A percentile compares a stretch with the other conserved stretches of the same genome.
phyloP scores from a whole-genome alignment of 352 stramenopile species.

The Phytophthora palmivora region DNA sequence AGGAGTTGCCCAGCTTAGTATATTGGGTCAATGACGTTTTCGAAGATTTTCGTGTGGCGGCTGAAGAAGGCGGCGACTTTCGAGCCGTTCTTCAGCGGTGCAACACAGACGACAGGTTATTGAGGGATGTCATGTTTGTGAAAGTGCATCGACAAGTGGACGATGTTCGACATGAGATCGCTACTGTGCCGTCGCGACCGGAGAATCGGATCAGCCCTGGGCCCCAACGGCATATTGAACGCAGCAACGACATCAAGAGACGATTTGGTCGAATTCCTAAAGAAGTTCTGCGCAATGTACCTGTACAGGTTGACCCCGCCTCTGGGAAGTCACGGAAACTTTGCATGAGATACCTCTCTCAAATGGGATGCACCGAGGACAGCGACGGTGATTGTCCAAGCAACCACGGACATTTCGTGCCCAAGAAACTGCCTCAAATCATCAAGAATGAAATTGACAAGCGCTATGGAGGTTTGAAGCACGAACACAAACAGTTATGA shows the following conservation, averaged over 20 bases:
- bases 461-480: not conserved
- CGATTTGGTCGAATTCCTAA: no score
- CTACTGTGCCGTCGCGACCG: no score
- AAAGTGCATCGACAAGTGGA: conserved; percentile 11
- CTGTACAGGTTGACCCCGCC: no score
- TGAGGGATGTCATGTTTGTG: conserved; percentile 9
- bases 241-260: no score
- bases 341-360: not conserved
- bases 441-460: not conserved
- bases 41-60: conserved; percentile 9
- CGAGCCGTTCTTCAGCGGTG: not conserved
- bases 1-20: conserved; percentile 9
- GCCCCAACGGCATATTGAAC: no score
- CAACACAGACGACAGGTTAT: conserved; percentile 1
- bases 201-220: no score
- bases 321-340: no score
- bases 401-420: conserved; percentile 5
- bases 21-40: conserved; percentile 15
- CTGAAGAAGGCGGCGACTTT: not conserved
- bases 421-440: not conserved
- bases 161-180: not conserved
- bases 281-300: no score
- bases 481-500: no score
- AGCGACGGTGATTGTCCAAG: conserved; percentile 1
- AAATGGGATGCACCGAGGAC: conserved; percentile 1